Conservation (phyloP, 192 early-diverging fungal genomes). For the Mortierella hygrophila region DNA sequence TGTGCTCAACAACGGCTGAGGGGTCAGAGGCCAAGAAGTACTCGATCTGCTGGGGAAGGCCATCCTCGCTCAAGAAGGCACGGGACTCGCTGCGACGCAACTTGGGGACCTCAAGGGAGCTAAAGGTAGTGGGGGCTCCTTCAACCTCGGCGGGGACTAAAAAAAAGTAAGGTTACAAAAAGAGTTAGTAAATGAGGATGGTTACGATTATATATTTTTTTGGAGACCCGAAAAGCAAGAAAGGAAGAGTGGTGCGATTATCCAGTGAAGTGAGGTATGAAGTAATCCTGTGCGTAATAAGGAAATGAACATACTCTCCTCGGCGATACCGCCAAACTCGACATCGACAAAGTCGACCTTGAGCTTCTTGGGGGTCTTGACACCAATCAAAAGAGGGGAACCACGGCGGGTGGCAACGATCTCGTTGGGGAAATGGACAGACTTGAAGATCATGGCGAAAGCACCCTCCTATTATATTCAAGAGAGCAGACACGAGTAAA, state of each 20-base stretch:
- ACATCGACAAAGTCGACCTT: constrained; percentile 99
- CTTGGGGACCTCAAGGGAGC: constrained; percentile 63
- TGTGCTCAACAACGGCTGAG: constrained; percentile 98
- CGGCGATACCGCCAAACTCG: constrained; percentile 75
- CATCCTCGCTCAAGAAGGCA: constrained; percentile 94
- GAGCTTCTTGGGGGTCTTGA: constrained; percentile 97
- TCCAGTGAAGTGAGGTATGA: background rate
- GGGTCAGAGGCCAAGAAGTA: constrained; percentile 99
- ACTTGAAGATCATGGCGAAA: constrained; percentile 97
- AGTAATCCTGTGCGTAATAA: background rate
- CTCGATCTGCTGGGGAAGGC: constrained; percentile 95
- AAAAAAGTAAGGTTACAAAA: constrained; percentile 33
- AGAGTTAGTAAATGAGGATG: background rate
- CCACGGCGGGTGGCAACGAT: constrained; percentile 96
- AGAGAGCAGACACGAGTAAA: background rate
- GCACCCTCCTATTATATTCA: constrained; percentile 80
- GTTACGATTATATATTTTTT: background rate
- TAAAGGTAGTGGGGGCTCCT: constrained; percentile 44
- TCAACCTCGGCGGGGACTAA: constrained; percentile 70
- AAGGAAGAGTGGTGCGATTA: background rate
- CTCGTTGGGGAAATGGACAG: constrained; percentile 94
- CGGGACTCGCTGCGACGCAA: constrained; percentile 92
- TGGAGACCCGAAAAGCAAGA: background rate
- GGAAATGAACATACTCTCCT: constrained; percentile 12
- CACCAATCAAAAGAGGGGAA: constrained; percentile 97